These are phyloP conservation scores for Gossypium sturtianum DNA, from an alignment of 345 rosid genomes.

Conservation along the genomic window DNA sequence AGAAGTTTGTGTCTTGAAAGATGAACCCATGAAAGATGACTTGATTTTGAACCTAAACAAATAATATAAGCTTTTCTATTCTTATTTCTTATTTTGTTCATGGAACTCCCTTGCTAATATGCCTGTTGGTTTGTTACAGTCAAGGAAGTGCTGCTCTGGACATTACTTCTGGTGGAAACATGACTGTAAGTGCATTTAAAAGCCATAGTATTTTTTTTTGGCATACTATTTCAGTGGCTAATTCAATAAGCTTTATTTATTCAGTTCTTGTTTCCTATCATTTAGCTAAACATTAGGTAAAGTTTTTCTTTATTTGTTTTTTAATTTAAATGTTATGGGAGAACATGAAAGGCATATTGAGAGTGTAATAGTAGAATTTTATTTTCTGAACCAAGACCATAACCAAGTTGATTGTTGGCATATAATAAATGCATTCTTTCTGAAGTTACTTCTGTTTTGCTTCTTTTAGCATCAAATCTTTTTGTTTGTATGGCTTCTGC, in stretches of 20 bases:
- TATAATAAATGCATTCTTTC: not conserved
- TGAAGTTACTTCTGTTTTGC: not conserved
- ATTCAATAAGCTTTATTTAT: not conserved
- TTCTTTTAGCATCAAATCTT: not conserved
- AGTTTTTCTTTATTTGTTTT: not conserved
- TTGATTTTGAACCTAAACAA: constrained; percentile 2
- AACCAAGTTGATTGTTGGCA: not conserved
- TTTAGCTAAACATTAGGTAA: not conserved
- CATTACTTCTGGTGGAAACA: constrained; percentile 69
- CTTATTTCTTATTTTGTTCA: constrained; percentile 2
- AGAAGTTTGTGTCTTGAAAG: not conserved
- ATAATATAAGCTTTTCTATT: not conserved
- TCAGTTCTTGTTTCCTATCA: not conserved
- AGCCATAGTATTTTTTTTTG: not conserved
- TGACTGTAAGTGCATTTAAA: constrained; percentile 44
- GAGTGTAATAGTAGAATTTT: constrained; percentile 1
- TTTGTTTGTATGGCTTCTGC: not conserved
- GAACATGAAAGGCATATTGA: constrained; percentile 1
- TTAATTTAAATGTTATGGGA: not conserved
- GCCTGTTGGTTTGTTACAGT: constrained; percentile 37
- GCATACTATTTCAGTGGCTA: not conserved
- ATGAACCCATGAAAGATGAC: constrained; percentile 10
- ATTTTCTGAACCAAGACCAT: not conserved
- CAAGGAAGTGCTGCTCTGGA: constrained; percentile 77
- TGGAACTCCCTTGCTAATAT: constrained; percentile 15